Base-by-base conservation (phyloP, 495 filamentous ascomycete species). In the Annulohypoxylon moriforme region DNA sequence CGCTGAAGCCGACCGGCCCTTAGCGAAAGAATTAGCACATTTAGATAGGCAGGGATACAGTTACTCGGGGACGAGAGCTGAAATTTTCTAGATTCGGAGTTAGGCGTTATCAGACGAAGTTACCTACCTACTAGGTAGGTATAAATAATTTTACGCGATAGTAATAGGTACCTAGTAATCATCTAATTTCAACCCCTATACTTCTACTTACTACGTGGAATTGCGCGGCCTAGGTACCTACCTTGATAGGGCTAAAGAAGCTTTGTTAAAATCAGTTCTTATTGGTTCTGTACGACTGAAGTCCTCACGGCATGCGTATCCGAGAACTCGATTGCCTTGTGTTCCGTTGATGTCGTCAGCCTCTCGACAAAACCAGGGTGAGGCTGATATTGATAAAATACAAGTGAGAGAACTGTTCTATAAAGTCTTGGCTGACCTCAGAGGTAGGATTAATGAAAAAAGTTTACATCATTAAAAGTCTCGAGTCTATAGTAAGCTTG, bases 401-500 rank as follows among this genome's bases (percentile, higher is more conserved):
- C 22, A n/a, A 49, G 20, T 10, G 25, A 16, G 34, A 11, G 25
- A 47, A 29, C 27, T 20, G 8, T 25, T 34, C n/a, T 40, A 22
- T 36, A 16, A 27, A 4, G 47, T 46, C 31, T 27, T 22, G 27
- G 58, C 66, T 68, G 34, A 68, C 58, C 47, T 68, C 58, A 68
- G 57, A 68, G 4, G 10, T 11, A 55, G 50, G 20, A 34, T 18
- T 7, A 22, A 22, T 53, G 40, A 10, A 31, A 22, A 11, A 7
- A 44, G 40, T n/a, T 38, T 53, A 20, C 24, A 40, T 50, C n/a
- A 64, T 40, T 53, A 22, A 55, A 55, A 44, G 20, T 25, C 29
- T 11, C 9, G 9, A 10, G 11, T 6, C 34, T 13, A 29, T 18
- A 33, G 64, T 67, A 53, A 67, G 56, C 34, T 53, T 55, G 36